phyloP scores from a whole-genome alignment of 805 yeast genomes.

The Wickerhamiella slavikovae region DNA sequence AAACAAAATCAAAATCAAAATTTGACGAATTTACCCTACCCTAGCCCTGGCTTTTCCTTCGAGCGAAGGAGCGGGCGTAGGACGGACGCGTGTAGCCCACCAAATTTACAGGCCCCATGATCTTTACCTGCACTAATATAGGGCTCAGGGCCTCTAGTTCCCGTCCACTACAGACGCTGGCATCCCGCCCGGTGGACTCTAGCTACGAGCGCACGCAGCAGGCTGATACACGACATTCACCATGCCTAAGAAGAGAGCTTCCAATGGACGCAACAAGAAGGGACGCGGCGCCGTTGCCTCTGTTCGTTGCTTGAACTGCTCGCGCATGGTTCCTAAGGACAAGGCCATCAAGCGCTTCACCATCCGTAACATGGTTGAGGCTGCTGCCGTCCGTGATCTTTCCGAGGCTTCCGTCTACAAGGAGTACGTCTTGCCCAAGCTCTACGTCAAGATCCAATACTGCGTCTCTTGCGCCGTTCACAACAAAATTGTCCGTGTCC shows the following conservation, averaged over 20 bases:
- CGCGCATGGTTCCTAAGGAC: constrained; percentile 99
- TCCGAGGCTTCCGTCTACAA: constrained; percentile 98
- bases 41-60: too few relatives aligned
- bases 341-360: constrained; percentile 99
- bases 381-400: constrained; percentile 98
- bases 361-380: constrained; percentile 99
- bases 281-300: constrained; percentile 99
- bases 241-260: constrained; percentile 99
- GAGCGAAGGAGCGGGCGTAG: too few relatives aligned
- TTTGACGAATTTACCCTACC: too few relatives aligned
- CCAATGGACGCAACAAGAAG: constrained; percentile 99
- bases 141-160: too few relatives aligned
- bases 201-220: neutral
- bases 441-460: constrained; percentile 99
- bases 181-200: too few relatives aligned
- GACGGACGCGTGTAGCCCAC: too few relatives aligned
- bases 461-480: constrained; percentile 99
- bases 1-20: too few relatives aligned
- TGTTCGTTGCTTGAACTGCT: constrained; percentile 99
- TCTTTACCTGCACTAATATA: too few relatives aligned
- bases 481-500: constrained; percentile 99
- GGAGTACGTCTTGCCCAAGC: constrained; percentile 98
- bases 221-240: constrained; percentile 1
- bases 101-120: too few relatives aligned
- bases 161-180: too few relatives aligned